phyloP scores from a whole-genome alignment of 805 yeast species.

The Wickerhamiella siamensis region DNA sequence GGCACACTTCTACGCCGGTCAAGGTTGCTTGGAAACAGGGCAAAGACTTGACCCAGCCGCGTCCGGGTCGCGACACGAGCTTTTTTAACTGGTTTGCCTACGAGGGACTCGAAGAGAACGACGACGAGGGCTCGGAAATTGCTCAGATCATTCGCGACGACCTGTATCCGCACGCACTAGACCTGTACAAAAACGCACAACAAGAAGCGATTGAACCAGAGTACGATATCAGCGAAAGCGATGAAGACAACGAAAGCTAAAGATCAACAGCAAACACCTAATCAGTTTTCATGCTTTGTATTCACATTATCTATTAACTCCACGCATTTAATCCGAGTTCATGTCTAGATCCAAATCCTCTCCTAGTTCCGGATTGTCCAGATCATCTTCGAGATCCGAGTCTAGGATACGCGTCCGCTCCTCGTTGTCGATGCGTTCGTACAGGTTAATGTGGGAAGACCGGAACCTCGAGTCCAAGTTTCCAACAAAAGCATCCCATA shows the following conservation, averaged over 20 bases:
- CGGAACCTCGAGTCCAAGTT: conserved; percentile 3
- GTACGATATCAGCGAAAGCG: conserved; percentile 14
- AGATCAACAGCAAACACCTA: conserved; percentile 5
- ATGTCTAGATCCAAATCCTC: conserved; percentile 4
- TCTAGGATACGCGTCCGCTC: conserved; percentile 23
- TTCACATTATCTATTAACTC: not conserved
- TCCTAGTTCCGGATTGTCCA: conserved; percentile 9
- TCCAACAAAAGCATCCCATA: conserved; percentile 3
- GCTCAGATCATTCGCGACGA: conserved; percentile 65
- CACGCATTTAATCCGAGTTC: not conserved
- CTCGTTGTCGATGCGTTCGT: conserved; percentile 24
- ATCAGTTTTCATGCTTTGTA: not conserved
- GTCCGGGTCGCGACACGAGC: conserved; percentile 39
- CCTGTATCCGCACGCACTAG: conserved; percentile 71
- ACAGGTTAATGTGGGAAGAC: conserved; percentile 14
- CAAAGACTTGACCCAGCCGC: conserved; percentile 40
- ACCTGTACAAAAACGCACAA: conserved; percentile 32
- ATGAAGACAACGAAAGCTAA: not conserved
- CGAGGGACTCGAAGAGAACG: conserved; percentile 65
- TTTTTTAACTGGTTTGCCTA: conserved; percentile 80
- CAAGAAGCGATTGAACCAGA: conserved; percentile 15
- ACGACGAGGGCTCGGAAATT: conserved; percentile 66
- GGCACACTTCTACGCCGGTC: conserved; percentile 31
- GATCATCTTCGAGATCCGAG: conserved; percentile 14
- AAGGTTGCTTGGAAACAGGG: conserved; percentile 57